Base-by-base conservation (phyloP, 2,329 filamentous ascomycete species). In the Talaromyces sp. region DNA sequence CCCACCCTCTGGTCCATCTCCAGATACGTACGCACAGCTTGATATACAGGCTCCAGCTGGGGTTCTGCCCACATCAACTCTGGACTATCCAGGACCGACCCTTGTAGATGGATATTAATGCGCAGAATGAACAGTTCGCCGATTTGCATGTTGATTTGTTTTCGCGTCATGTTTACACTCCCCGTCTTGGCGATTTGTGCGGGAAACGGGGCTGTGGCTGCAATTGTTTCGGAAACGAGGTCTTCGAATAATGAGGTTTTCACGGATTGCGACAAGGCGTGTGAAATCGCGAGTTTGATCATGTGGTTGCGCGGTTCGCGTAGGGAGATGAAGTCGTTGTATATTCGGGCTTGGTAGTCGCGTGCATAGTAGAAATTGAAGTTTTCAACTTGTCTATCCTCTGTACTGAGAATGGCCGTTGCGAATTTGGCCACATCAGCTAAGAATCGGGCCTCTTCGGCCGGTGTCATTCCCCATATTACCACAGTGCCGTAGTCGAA, bases 321-420 rank as follows among this genome's bases (percentile, higher is more conserved):
- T 61, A 99, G 76, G 2, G 90, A 94, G 74, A 99, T 99, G 68
- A 99, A 99, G 75, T 99, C 94, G 75, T 99, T 99, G 82, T 99
- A 99, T 73, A 99, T 99, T 53, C 94, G 88, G 21, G 94, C 91
- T 75, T 99, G 95, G 72, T 99, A 99, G 71, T 97, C 93, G 67
- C 89, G 84, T 2, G 94, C 97, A 77, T 99, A 97, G 79, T 99
- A 99, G 74, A 97, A 99, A 73, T 99, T 99, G 81, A 99, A 99
- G 69, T 93, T 91, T 74, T 99, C 94, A 48, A 91, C 90, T 76
- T 99, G 93, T 31, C 96, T 87, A 65, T 96, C 91, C 69, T 96
- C 92, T 10, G 88, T 84, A 25, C 86, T 86, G 51, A 97, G 81
- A 73, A 96, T 96, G 70, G 96, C 93, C 40, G 86, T 83, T 73